Percentiles rank a stretch among this genome's conserved stretches.
These are phyloP conservation scores for Euclidium syriacum DNA, from an alignment of 345 rosid species.

Conservation along the genomic window DNA sequence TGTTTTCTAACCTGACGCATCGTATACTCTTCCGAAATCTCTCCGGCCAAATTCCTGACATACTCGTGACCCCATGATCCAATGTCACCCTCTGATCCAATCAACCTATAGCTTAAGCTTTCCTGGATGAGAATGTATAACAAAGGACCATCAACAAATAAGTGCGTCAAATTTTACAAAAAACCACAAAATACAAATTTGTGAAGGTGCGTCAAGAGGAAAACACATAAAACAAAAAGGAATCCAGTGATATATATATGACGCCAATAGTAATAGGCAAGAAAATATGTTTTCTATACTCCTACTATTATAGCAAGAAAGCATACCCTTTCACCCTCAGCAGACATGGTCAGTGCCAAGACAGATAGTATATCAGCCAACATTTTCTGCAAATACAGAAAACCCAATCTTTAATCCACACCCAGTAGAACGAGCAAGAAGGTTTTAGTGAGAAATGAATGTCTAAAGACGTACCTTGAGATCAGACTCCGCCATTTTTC, in stretches of 20 bases:
- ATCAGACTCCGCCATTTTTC: slow-evolving; percentile 60
- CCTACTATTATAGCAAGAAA: neutral
- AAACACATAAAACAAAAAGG: neutral
- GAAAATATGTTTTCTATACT: neutral
- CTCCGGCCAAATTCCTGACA: slow-evolving; percentile 95
- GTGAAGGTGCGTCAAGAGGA: neutral
- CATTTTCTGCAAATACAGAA: slow-evolving; percentile 54
- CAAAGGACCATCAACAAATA: slow-evolving; percentile 3
- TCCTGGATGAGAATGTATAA: slow-evolving; percentile 46
- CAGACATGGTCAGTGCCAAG: slow-evolving; percentile 94
- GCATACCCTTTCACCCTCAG: slow-evolving; percentile 89
- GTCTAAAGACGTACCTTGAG: slow-evolving; percentile 48
- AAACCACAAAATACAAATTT: slow-evolving; percentile 3
- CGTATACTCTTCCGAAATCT: slow-evolving; percentile 70
- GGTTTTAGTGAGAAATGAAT: neutral
- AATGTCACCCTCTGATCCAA: slow-evolving; percentile 86
- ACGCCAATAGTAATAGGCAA: neutral
- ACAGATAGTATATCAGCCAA: slow-evolving; percentile 90
- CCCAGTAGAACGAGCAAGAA: neutral
- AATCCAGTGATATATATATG: neutral
- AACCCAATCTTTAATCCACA: slow-evolving; percentile 3
- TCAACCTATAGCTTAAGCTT: slow-evolving; percentile 78
- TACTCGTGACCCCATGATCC: slow-evolving; percentile 99
- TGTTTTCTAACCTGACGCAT: slow-evolving; percentile 59
- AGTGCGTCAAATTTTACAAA: neutral